Percentiles rank a stretch among this genome's conserved stretches.
phyloP scores from a whole-genome alignment of 257 asterid genomes.

The Osmanthus fragrans region DNA sequence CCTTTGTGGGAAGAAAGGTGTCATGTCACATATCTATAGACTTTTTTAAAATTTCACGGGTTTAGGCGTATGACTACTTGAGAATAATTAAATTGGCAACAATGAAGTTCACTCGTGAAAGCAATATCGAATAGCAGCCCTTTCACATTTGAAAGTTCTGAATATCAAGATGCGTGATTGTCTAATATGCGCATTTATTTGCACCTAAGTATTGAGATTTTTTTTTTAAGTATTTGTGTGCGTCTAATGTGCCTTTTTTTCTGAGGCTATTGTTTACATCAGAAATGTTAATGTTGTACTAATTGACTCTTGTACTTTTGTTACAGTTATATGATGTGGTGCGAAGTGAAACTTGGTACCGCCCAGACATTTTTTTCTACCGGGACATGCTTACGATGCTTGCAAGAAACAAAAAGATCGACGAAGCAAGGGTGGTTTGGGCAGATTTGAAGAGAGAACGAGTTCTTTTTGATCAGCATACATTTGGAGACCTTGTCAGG shows the following conservation, averaged over 20 bases:
- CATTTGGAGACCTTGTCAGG: slow-evolving; percentile 89
- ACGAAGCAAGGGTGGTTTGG: slow-evolving; percentile 72
- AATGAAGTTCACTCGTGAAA: background rate
- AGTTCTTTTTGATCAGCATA: slow-evolving; percentile 90
- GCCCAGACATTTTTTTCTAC: slow-evolving; percentile 92
- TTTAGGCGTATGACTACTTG: background rate
- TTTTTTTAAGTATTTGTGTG: background rate
- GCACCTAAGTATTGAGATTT: too few species aligned
- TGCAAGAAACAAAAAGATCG: slow-evolving; percentile 74
- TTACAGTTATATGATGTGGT: slow-evolving; percentile 73
- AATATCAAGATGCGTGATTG: background rate
- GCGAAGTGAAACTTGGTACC: slow-evolving; percentile 83
- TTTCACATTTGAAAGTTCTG: background rate
- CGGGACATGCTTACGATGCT: slow-evolving; percentile 97
- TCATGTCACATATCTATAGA: background rate
- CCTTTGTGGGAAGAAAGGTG: slow-evolving; percentile 4
- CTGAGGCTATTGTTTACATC: background rate
- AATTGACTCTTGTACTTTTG: slow-evolving; percentile 8
- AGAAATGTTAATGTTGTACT: background rate
- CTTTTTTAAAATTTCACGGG: background rate
- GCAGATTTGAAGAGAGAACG: slow-evolving; percentile 71
- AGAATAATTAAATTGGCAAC: background rate
- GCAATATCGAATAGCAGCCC: background rate
- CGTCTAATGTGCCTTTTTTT: background rate
- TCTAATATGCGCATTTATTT: too few species aligned